Conservation (phyloP, 192 early-diverging fungal genomes). For the Backusella tarrabulga region DNA sequence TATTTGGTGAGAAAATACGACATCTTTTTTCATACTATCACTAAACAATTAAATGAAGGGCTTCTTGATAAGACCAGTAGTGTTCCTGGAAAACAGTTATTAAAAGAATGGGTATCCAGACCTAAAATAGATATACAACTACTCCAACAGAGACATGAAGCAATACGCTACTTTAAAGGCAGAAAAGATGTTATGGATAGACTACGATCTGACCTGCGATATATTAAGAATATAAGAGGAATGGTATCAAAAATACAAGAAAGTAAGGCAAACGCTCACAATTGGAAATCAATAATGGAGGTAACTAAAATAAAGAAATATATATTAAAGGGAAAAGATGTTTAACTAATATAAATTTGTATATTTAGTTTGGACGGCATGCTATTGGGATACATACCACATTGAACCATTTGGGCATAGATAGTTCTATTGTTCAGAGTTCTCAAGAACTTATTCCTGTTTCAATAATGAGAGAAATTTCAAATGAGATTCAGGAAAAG, state of each 20-base stretch:
- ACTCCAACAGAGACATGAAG: conserved; percentile 52
- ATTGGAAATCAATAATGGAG: conserved; percentile 64
- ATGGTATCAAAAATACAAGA: conserved; percentile 40
- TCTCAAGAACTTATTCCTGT: conserved; percentile 14
- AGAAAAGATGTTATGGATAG: conserved; percentile 24
- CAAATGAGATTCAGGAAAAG: background rate
- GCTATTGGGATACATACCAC: conserved; percentile 47
- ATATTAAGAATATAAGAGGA: conserved; percentile 34
- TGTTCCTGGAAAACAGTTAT: conserved; percentile 47
- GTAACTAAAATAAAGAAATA: conserved; percentile 29
- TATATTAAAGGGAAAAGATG: background rate
- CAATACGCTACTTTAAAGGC: conserved; percentile 55
- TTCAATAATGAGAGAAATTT: background rate
- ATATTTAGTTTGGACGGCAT: conserved; percentile 55
- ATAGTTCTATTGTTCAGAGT: conserved; percentile 22
- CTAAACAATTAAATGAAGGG: conserved; percentile 37
- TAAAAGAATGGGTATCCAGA: conserved; percentile 68
- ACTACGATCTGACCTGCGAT: conserved; percentile 30
- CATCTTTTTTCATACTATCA: background rate
- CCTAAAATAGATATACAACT: conserved; percentile 51
- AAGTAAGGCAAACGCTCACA: conserved; percentile 41
- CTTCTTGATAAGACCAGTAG: conserved; percentile 65
- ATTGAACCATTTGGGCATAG: conserved; percentile 17
- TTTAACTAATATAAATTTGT: background rate
- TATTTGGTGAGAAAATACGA: conserved; percentile 55